Conservation (phyloP, 1,284 basidiomycete genomes). For the Anthracocystis panici-leucophaei region DNA sequence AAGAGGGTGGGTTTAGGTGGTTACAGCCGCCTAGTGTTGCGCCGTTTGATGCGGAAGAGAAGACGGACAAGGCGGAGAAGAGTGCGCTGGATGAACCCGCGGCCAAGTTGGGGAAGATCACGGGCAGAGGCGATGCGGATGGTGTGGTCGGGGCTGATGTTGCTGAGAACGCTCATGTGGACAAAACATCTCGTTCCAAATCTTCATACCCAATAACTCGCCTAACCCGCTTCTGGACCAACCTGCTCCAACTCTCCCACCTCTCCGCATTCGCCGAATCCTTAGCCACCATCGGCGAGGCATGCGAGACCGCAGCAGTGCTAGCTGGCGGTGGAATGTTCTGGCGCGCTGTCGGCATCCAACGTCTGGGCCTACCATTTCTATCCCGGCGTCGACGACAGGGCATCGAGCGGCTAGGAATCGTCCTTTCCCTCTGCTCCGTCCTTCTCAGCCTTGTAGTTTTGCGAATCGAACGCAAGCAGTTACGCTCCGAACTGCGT, state of each 20-base stretch:
- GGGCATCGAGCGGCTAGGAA: slow-evolving; percentile 56
- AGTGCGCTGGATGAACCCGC: slow-evolving; percentile 10
- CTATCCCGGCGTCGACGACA: slow-evolving; percentile 44
- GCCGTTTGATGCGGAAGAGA: slow-evolving; percentile 18
- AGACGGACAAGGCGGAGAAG: background rate
- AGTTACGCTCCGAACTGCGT: slow-evolving; percentile 21
- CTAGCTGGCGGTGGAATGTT: slow-evolving; percentile 54
- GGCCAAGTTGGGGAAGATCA: slow-evolving; percentile 32
- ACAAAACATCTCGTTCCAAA: background rate
- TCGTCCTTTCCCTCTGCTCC: slow-evolving; percentile 50
- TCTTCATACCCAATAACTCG: background rate
- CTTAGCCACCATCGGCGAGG: slow-evolving; percentile 43
- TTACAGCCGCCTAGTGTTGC: slow-evolving; percentile 30
- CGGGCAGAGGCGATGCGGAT: slow-evolving; percentile 31
- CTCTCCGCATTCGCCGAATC: slow-evolving; percentile 21
- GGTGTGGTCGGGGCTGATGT: slow-evolving; percentile 34
- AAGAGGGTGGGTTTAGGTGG: slow-evolving; percentile 16
- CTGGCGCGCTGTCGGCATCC: slow-evolving; percentile 54
- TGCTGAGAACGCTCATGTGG: slow-evolving; percentile 17
- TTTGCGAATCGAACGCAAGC: slow-evolving; percentile 24
- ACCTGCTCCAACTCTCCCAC: slow-evolving; percentile 12
- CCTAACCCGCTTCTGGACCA: slow-evolving; percentile 10
- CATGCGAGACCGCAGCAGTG: slow-evolving; percentile 56
- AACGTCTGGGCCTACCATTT: slow-evolving; percentile 29
- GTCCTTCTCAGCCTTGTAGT: slow-evolving; percentile 34